Base-by-base conservation (phyloP, 257 asterid species). In the Gentiana dahurica region DNA sequence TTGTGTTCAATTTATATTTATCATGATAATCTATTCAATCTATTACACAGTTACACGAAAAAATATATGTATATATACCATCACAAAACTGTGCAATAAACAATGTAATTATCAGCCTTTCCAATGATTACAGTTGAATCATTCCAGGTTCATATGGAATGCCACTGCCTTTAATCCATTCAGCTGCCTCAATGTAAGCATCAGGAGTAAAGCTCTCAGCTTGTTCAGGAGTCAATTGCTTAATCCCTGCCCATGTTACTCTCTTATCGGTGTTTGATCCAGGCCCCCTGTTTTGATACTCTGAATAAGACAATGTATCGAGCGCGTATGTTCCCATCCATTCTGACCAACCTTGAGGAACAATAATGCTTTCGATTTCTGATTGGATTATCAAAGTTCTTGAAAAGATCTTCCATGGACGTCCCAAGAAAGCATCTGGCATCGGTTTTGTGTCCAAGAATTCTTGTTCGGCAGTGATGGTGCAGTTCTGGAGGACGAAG, bases 361-460 rank as follows among this genome's bases (percentile, higher is more conserved):
- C 65, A 51, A 72, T 68, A 55, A 58, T 52, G 0, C 59, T 52
- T 41, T 68, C 74, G 34, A 72, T 72, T n/a, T 8, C 2, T 3
- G 71, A 51, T 37, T 72, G 71, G 71, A 68, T 68, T n/a, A 68
- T 12, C 3, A 72, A 46, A 2, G 74, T 64, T 50, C 74, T 72
- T 8, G 77, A 68, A 38, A 13, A 67, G 12, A 59, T 51, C 46
- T 67, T 67, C 77, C 77, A 72, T 46, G 77, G 77, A 1, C 77
- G 34, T 38, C 74, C 77, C 0, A 72, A 51, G 32, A 48, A 72
- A 5, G 73, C 67, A 12, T 56, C 46, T 12, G 55, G 32, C 4
- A 49, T 8, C 2, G 70, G 70, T 1, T 55, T 15, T 8, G 51
- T 45, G 3, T 33, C 12, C 32, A 45, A 32, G 38, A 67, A 49